A percentile compares a stretch with the other conserved stretches of the same genome.
These are phyloP conservation scores for Aeschynomene evenia DNA, from an alignment of 306 rosid species.

Conservation along the genomic window DNA sequence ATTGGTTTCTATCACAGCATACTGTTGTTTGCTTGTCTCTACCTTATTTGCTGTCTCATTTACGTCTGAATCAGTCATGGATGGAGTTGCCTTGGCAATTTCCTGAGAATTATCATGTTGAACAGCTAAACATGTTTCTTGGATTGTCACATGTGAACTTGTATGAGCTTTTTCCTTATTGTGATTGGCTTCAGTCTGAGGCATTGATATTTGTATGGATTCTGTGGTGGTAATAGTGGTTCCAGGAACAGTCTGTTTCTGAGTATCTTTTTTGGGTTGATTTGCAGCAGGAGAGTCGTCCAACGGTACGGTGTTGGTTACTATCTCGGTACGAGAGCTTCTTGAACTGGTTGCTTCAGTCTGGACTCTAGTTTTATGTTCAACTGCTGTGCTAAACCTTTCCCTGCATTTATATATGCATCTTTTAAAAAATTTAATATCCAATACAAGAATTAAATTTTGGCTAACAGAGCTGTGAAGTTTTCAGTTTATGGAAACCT, in stretches of 20 bases:
- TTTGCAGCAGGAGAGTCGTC: conserved; percentile 20
- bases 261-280: conserved; percentile 26
- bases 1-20: conserved; percentile 14
- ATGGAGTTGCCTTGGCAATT: conserved; percentile 33
- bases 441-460: not conserved
- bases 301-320: not conserved
- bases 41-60: conserved; percentile 38
- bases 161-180: conserved; percentile 19
- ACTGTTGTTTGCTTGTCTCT: conserved; percentile 32
- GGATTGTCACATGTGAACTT: conserved; percentile 23
- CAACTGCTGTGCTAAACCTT: conserved; percentile 42
- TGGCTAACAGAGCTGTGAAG: not conserved
- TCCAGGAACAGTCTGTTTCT: conserved; percentile 1
- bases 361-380: conserved; percentile 22
- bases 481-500: not conserved
- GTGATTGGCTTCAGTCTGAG: conserved; percentile 3
- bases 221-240: conserved; percentile 7
- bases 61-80: conserved; percentile 35
- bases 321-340: conserved; percentile 24
- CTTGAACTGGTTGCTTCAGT: conserved; percentile 31
- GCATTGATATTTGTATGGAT: conserved; percentile 14
- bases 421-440: not conserved
- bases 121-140: conserved; percentile 30
- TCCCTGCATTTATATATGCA: conserved; percentile 52
- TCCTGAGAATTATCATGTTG: conserved; percentile 23